Percentiles rank a stretch among this genome's conserved stretches.
These are phyloP conservation scores for Salix exigua DNA, from an alignment of 345 rosid species.

Conservation along the genomic window DNA sequence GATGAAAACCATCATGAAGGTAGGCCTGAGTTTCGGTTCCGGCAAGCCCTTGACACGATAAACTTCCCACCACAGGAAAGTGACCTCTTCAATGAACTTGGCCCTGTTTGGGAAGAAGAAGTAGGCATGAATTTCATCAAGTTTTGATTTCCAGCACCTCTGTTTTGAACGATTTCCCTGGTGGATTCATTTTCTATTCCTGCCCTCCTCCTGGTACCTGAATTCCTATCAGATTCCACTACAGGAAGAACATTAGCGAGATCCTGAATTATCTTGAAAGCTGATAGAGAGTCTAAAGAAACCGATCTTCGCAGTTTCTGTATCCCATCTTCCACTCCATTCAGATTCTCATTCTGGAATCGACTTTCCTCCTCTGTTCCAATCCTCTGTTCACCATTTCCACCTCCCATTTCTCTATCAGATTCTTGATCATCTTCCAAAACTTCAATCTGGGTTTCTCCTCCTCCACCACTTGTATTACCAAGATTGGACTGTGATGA, in stretches of 20 bases:
- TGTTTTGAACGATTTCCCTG: conserved; percentile 14
- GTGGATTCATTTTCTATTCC: conserved; percentile 22
- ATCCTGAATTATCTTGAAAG: conserved; percentile 40
- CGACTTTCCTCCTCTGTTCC: conserved; percentile 16
- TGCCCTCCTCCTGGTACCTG: conserved; percentile 4
- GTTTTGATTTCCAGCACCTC: conserved; percentile 31
- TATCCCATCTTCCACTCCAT: conserved; percentile 17
- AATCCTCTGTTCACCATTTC: conserved; percentile 14
- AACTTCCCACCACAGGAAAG: conserved; percentile 57
- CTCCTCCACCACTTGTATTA: background rate
- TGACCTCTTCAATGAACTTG: conserved; percentile 54
- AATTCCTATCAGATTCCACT: conserved; percentile 16
- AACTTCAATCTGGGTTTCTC: conserved; percentile 21
- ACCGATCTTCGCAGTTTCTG: conserved; percentile 62
- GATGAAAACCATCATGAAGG: conserved; percentile 11
- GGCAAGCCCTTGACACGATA: conserved; percentile 27
- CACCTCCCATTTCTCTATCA: conserved; percentile 14
- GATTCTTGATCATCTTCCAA: conserved; percentile 22
- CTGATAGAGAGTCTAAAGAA: conserved; percentile 63
- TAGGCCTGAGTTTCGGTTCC: conserved; percentile 18
- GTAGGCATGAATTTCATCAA: conserved; percentile 26
- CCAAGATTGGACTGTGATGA: background rate
- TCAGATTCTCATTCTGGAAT: conserved; percentile 18
- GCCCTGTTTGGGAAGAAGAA: conserved; percentile 31
- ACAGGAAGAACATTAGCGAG: conserved; percentile 18